Percentiles rank a stretch among this genome's conserved stretches.
Evolutionary conservation across 225 moss, liverwort and hornwort genomes (phyloP).

Genomic region (Bryum argenteum): DNA sequence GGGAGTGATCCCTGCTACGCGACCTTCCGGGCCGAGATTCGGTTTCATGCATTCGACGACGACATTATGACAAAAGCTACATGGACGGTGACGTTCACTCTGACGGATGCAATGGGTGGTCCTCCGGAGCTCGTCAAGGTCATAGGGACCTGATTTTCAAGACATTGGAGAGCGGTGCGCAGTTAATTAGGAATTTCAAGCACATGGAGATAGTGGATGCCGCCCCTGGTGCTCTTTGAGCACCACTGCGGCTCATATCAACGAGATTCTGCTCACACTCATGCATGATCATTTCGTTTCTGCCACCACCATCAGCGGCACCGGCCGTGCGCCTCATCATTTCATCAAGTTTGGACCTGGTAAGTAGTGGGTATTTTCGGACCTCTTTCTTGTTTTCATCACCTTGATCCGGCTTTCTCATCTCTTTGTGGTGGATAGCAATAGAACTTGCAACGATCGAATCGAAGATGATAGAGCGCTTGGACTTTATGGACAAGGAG

Average conservation of each 20-base stretch:
- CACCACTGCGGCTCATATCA: background rate
- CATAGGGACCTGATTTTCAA: constrained; percentile 9
- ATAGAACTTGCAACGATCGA: background rate
- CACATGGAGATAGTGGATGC: constrained; percentile 22
- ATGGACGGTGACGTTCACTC: constrained; percentile 37
- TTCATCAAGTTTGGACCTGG: constrained; percentile 35
- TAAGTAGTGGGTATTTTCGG: no score
- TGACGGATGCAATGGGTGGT: constrained; percentile 19
- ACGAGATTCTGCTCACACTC: constrained; percentile 24
- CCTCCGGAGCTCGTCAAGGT: constrained; percentile 33
- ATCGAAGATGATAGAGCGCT: constrained; percentile 28
- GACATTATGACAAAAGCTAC: background rate
- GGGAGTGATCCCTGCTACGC: constrained; percentile 38
- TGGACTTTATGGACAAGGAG: constrained; percentile 29
- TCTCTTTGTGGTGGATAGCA: constrained; percentile 8
- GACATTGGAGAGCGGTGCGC: constrained; percentile 26
- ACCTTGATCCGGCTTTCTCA: no score
- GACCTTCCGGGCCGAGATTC: constrained; percentile 35
- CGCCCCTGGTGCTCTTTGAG: constrained; percentile 11
- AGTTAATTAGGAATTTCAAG: constrained; percentile 17
- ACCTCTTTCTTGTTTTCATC: no score
- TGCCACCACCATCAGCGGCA: constrained; percentile 16
- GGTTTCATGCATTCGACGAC: background rate
- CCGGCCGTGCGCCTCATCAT: constrained; percentile 36
- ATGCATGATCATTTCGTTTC: constrained; percentile 33